Conservation (phyloP, 2,329 filamentous ascomycete genomes). For the Hypocreales sp. region DNA sequence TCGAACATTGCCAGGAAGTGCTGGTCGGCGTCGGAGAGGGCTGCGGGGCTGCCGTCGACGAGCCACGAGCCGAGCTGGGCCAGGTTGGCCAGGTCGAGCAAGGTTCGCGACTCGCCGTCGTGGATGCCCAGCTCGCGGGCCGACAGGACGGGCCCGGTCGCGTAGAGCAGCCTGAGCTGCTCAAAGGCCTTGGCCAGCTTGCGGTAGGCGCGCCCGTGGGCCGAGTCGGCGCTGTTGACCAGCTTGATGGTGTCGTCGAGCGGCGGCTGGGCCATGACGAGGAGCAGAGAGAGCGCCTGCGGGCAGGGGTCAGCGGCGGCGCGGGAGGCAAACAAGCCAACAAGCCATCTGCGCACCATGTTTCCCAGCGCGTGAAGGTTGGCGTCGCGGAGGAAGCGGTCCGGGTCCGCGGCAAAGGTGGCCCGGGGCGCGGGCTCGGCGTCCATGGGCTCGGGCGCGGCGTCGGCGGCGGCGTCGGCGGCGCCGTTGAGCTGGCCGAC, state of each 20-base stretch:
- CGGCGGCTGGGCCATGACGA: conserved; percentile 20
- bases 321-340: conserved; percentile 1
- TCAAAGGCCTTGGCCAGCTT: conserved; percentile 17
- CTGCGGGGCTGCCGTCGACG: conserved; percentile 19
- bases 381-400: conserved; percentile 20
- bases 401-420: conserved; percentile 19
- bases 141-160: conserved; percentile 15
- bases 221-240: conserved; percentile 16
- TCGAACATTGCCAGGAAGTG: conserved; percentile 29
- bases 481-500: conserved; percentile 15
- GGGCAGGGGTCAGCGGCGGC: conserved; percentile 4
- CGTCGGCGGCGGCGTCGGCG: conserved; percentile 9
- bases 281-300: conserved; percentile 22
- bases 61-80: conserved; percentile 28
- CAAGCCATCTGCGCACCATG: conserved; percentile 20
- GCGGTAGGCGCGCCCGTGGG: conserved; percentile 16
- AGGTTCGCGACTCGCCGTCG: conserved; percentile 15
- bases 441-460: conserved; percentile 20
- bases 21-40: conserved; percentile 26
- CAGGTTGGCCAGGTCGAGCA: conserved; percentile 32
- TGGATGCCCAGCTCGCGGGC: conserved; percentile 18
- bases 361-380: conserved; percentile 24
- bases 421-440: conserved; percentile 10
- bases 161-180: conserved; percentile 18
- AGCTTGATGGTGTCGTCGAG: conserved; percentile 19